phyloP scores from a whole-genome alignment of 2,329 filamentous ascomycete genomes.

The Catunica adiposa region DNA sequence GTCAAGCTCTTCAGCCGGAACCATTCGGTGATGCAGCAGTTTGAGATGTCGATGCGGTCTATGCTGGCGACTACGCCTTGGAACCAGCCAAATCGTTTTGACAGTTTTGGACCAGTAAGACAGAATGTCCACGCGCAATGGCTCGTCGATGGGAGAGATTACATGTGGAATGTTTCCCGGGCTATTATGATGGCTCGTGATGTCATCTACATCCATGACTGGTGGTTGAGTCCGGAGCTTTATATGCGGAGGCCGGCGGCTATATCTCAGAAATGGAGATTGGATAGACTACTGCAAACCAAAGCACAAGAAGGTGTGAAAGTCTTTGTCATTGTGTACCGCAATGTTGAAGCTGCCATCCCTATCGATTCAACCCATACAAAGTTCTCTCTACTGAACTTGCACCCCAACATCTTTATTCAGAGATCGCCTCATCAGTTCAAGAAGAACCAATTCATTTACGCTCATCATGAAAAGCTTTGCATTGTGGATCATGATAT shows the following conservation, averaged over 20 bases:
- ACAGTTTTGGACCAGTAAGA: constrained; percentile 83
- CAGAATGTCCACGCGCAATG: constrained; percentile 81
- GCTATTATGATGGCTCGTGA: constrained; percentile 95
- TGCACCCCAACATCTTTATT: constrained; percentile 92
- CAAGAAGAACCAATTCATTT: constrained; percentile 98
- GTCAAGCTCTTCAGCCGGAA: constrained; percentile 82
- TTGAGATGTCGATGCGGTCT: constrained; percentile 77
- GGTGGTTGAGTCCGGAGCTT: constrained; percentile 94
- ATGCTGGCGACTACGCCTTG: constrained; percentile 75
- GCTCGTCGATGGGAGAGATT: constrained; percentile 90
- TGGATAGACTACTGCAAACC: constrained; percentile 80
- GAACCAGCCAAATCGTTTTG: constrained; percentile 71
- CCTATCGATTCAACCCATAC: constrained; percentile 98
- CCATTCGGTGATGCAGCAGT: constrained; percentile 76
- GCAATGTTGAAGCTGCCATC: constrained; percentile 91
- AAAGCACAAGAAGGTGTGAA: constrained; percentile 94
- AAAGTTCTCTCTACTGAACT: constrained; percentile 84
- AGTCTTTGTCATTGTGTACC: constrained; percentile 92
- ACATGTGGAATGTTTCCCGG: constrained; percentile 98
- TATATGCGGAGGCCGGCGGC: constrained; percentile 88
- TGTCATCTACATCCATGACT: constrained; percentile 97
- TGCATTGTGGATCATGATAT: constrained; percentile 91
- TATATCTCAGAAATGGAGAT: constrained; percentile 94
- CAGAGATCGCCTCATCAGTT: constrained; percentile 95
- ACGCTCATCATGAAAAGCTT: constrained; percentile 97